A percentile compares a stretch with the other conserved stretches of the same genome.
phyloP scores from a whole-genome alignment of 768 basidiomycete species.

The Epithele typhae region DNA sequence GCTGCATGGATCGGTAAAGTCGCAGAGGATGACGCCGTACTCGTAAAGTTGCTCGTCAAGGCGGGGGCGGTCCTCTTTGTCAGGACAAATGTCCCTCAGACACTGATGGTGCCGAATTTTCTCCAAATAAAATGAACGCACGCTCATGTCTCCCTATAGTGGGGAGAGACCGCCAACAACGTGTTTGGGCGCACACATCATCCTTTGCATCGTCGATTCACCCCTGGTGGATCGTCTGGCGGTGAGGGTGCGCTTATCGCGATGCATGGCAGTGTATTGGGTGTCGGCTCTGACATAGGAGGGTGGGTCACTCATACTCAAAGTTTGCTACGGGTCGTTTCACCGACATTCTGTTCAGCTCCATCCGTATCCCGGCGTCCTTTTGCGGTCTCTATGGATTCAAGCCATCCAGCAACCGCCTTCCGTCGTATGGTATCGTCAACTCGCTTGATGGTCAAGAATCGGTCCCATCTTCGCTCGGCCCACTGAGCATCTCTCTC shows the following conservation, averaged over 20 bases:
- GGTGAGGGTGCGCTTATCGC: slow-evolving; percentile 77
- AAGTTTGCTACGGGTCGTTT: background rate
- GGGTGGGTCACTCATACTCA: slow-evolving; percentile 40
- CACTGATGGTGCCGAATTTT: slow-evolving; percentile 30
- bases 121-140: no score
- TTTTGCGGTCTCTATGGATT: slow-evolving; percentile 69
- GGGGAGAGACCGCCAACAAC: slow-evolving; percentile 33
- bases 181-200: slow-evolving; percentile 40
- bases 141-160: slow-evolving; percentile 42
- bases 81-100: slow-evolving; percentile 16
- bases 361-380: slow-evolving; percentile 59
- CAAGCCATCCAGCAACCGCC: slow-evolving; percentile 57
- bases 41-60: slow-evolving; percentile 44
- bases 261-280: slow-evolving; percentile 41
- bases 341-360: slow-evolving; percentile 42
- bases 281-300: slow-evolving; percentile 79
- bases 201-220: slow-evolving; percentile 29
- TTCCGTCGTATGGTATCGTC: slow-evolving; percentile 61
- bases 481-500: slow-evolving; percentile 29
- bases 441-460: slow-evolving; percentile 73
- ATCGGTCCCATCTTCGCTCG: slow-evolving; percentile 32
- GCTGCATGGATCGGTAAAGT: slow-evolving; percentile 45
- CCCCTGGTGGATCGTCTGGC: slow-evolving; percentile 66
- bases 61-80: slow-evolving; percentile 40
- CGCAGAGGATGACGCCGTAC: slow-evolving; percentile 40